Conservation (phyloP, 306 rosid genomes). For the Hippophae rhamnoides region DNA sequence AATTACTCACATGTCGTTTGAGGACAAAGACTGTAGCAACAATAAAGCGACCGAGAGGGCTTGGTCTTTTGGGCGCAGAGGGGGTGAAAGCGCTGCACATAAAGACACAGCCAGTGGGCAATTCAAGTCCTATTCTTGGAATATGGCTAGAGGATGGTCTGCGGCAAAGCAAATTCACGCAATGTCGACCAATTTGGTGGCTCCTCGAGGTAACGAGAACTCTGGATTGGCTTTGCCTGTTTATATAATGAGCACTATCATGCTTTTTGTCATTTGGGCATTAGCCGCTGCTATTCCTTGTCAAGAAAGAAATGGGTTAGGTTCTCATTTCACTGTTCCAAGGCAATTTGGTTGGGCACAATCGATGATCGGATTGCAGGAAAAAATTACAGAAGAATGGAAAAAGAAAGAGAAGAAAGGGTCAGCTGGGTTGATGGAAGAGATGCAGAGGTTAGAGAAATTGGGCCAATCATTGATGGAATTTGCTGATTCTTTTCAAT, state of each 20-base stretch:
- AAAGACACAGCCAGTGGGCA: slow-evolving; percentile 32
- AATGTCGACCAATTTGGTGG: slow-evolving; percentile 46
- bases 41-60: slow-evolving; percentile 50
- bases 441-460: slow-evolving; percentile 81
- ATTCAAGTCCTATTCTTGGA: slow-evolving; percentile 47
- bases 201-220: slow-evolving; percentile 65
- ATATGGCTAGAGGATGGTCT: slow-evolving; percentile 77
- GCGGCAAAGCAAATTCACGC: slow-evolving; percentile 79
- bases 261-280: slow-evolving; percentile 73
- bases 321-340: slow-evolving; percentile 38
- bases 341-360: slow-evolving; percentile 69
- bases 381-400: slow-evolving; percentile 87
- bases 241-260: slow-evolving; percentile 52
- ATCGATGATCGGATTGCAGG: slow-evolving; percentile 58
- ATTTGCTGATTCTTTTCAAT: slow-evolving; percentile 55
- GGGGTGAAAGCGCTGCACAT: neutral
- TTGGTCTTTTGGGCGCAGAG: slow-evolving; percentile 72
- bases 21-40: slow-evolving; percentile 43
- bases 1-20: slow-evolving; percentile 39
- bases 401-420: slow-evolving; percentile 93
- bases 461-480: slow-evolving; percentile 45
- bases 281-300: slow-evolving; percentile 76
- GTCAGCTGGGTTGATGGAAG: slow-evolving; percentile 53
- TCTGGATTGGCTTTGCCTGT: slow-evolving; percentile 49
- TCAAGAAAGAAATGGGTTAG: slow-evolving; percentile 71